A percentile compares a stretch with the other conserved stretches of the same genome.
Evolutionary conservation across 2,329 filamentous ascomycete species (phyloP).

Genomic region (Sporothrix luriei): DNA sequence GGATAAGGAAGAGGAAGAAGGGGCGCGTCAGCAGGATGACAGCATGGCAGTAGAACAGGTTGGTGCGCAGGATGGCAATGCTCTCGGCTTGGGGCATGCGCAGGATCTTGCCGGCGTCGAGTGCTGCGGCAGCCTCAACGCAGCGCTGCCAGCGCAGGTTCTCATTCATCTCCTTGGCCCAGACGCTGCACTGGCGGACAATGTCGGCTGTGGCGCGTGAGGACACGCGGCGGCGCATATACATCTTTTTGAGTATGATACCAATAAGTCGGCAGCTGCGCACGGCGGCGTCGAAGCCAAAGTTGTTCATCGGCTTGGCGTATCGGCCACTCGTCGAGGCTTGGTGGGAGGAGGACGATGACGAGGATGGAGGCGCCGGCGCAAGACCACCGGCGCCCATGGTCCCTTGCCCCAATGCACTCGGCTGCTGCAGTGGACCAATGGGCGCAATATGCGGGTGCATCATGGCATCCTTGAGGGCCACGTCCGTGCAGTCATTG

Average conservation of each 20-base stretch:
- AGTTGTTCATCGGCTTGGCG: slow-evolving; percentile 22
- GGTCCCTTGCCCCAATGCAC: neutral
- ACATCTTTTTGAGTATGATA: slow-evolving; percentile 60
- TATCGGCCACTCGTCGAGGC: neutral
- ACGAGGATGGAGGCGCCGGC: neutral
- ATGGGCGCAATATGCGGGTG: neutral
- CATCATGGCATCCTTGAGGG: slow-evolving; percentile 39
- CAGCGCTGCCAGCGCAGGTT: slow-evolving; percentile 52
- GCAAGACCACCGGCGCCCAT: neutral
- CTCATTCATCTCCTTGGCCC: slow-evolving; percentile 53
- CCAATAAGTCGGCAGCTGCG: slow-evolving; percentile 62
- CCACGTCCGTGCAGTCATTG: slow-evolving; percentile 61
- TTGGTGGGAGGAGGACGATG: neutral
- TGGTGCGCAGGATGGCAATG: slow-evolving; percentile 63
- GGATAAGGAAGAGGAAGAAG: slow-evolving; percentile 63
- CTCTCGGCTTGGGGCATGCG: slow-evolving; percentile 48
- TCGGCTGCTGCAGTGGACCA: neutral
- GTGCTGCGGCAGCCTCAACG: neutral
- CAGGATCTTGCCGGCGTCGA: slow-evolving; percentile 46
- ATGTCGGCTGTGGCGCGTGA: slow-evolving; percentile 61
- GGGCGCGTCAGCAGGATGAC: slow-evolving; percentile 65
- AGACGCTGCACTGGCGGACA: slow-evolving; percentile 55
- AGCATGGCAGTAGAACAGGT: slow-evolving; percentile 64
- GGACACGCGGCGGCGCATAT: slow-evolving; percentile 62
- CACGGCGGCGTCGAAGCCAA: slow-evolving; percentile 58